Conservation (phyloP, 345 rosid genomes). For the Erucastrum elatum region DNA sequence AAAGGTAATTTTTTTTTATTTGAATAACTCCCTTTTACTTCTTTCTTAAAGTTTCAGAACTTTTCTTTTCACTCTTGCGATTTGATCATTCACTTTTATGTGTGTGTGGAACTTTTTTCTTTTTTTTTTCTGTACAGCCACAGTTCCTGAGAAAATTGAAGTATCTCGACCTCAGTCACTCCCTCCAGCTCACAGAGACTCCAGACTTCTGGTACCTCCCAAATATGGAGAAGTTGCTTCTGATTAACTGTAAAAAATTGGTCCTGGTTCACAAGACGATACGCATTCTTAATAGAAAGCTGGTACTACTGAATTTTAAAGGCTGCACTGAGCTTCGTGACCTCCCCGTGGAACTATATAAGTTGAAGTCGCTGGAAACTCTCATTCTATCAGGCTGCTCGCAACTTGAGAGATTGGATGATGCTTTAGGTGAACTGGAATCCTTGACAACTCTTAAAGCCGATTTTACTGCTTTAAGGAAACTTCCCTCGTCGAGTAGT, state of each 20-base stretch:
- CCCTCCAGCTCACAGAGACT: background rate
- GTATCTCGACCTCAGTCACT: conserved; percentile 23
- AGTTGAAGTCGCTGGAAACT: background rate
- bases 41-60: no score
- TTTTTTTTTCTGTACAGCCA: background rate
- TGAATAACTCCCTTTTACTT: no score
- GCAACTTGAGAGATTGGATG: conserved; percentile 7
- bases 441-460: background rate
- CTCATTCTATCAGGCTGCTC: conserved; percentile 29
- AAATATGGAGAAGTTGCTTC: conserved; percentile 22
- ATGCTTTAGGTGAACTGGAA: conserved; percentile 10
- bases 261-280: conserved; percentile 9
- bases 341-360: conserved; percentile 1
- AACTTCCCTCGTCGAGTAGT: background rate
- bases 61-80: background rate
- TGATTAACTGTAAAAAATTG: background rate
- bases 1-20: no score
- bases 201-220: conserved; percentile 13
- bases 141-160: background rate
- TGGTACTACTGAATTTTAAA: background rate
- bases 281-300: background rate
- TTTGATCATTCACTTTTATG: no score
- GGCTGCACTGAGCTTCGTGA: conserved; percentile 3
- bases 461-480: background rate
- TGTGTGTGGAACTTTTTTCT: background rate